phyloP scores from a whole-genome alignment of 2,329 filamentous ascomycete species.

The Pestalotiopsis sp. region DNA sequence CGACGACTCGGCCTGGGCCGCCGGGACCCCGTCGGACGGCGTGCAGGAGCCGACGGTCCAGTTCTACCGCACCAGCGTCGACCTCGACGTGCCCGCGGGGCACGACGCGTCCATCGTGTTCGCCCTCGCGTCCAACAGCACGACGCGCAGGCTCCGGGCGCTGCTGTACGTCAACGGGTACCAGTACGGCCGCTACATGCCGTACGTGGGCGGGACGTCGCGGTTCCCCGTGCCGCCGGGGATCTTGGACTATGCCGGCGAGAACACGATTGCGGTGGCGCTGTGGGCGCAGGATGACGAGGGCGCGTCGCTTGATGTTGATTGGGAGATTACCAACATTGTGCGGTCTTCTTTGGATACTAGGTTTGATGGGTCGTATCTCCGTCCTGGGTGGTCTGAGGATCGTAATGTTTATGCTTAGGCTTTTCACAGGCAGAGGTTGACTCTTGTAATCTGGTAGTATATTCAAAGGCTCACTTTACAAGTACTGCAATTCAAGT shows the following conservation, averaged over 20 bases:
- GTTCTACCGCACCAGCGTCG: conserved; percentile 60
- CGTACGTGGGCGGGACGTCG: conserved; percentile 75
- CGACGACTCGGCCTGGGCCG: conserved; percentile 48
- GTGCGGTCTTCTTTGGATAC: not conserved
- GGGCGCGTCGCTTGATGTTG: conserved; percentile 55
- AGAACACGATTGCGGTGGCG: conserved; percentile 69
- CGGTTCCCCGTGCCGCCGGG: conserved; percentile 74
- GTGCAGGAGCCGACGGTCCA: conserved; percentile 52
- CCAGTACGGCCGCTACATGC: conserved; percentile 63
- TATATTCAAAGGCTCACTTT: too few species aligned
- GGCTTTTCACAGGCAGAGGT: too few species aligned
- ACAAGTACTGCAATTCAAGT: too few species aligned
- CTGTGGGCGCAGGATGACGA: conserved; percentile 68
- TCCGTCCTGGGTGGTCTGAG: not conserved
- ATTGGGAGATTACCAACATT: not conserved
- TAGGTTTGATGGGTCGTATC: not conserved
- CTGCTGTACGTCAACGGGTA: conserved; percentile 77
- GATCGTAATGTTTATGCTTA: not conserved
- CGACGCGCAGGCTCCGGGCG: conserved; percentile 38
- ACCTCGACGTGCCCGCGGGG: conserved; percentile 51
- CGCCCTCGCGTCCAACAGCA: not conserved
- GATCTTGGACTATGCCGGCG: conserved; percentile 69
- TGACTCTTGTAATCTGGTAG: too few species aligned
- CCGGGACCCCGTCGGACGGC: conserved; percentile 42
- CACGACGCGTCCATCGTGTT: conserved; percentile 61